Percentiles rank a stretch among this genome's conserved stretches.
Evolutionary conservation across 2,329 filamentous ascomycete genomes (phyloP).

Genomic region (Mycosphaerella sp.): DNA sequence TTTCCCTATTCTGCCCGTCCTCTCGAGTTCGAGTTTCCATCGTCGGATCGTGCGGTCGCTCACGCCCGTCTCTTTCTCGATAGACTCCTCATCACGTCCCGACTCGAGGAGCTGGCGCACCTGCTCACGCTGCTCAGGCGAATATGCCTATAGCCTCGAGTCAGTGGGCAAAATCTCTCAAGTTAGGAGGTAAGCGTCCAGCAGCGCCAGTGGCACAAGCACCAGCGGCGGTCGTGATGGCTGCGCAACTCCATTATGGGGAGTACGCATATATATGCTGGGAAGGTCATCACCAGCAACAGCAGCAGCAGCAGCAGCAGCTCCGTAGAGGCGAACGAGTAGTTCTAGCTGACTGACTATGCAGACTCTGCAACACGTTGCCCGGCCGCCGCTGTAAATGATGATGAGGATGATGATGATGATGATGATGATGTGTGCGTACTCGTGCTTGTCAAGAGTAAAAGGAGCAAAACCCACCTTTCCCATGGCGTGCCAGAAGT

Average conservation of each 20-base stretch:
- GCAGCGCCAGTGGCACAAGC: background rate
- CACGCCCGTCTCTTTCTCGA: conserved; percentile 35
- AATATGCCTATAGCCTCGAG: conserved; percentile 19
- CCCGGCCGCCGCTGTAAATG: too few species aligned
- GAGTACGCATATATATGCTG: background rate
- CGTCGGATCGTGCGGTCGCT: conserved; percentile 30
- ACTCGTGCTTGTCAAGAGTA: background rate
- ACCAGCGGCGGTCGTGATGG: background rate
- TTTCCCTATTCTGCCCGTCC: conserved; percentile 35
- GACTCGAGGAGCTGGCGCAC: conserved; percentile 31
- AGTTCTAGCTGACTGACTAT: background rate
- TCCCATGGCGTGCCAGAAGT: background rate
- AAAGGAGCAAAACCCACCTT: background rate
- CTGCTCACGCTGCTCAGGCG: conserved; percentile 20
- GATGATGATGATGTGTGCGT: background rate
- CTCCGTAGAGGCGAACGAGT: background rate
- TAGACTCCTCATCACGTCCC: conserved; percentile 32
- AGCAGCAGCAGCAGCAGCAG: background rate
- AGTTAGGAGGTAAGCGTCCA: background rate
- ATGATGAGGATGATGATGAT: background rate
- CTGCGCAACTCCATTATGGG: background rate
- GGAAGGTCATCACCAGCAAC: too few species aligned
- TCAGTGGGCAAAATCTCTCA: background rate
- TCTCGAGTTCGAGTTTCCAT: conserved; percentile 36
- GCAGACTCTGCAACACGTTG: background rate